phyloP scores from a whole-genome alignment of 352 stramenopile genomes.

The Phytophthora pistaciae region DNA sequence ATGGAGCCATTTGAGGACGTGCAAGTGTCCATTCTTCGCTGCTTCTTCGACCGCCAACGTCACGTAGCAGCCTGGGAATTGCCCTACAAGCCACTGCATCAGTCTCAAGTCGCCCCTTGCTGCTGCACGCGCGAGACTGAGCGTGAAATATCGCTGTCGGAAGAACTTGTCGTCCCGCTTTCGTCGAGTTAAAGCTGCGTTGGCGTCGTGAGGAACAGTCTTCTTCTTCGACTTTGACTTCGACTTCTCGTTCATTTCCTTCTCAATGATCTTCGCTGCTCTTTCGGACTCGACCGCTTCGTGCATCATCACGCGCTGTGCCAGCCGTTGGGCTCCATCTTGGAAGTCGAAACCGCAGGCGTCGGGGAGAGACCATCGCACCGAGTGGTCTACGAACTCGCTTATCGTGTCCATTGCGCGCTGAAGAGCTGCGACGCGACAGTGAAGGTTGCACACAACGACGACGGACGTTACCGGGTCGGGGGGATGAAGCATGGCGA shows the following conservation, averaged over 20 bases:
- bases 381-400: slow-evolving; percentile 42
- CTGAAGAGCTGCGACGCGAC: slow-evolving; percentile 32
- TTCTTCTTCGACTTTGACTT: slow-evolving; percentile 17
- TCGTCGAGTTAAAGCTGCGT: slow-evolving; percentile 18
- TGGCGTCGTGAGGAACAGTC: slow-evolving; percentile 10
- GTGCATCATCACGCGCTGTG: slow-evolving; percentile 31
- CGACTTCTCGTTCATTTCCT: slow-evolving; percentile 14
- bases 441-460: slow-evolving; percentile 28
- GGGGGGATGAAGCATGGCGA: slow-evolving; percentile 33
- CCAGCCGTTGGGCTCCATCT: slow-evolving; percentile 30
- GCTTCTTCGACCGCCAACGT: slow-evolving; percentile 42
- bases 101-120: slow-evolving; percentile 41
- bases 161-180: slow-evolving; percentile 35
- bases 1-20: slow-evolving; percentile 48
- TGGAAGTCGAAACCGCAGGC: slow-evolving; percentile 37
- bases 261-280: slow-evolving; percentile 21
- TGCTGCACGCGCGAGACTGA: slow-evolving; percentile 33
- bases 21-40: slow-evolving; percentile 39
- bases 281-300: slow-evolving; percentile 23
- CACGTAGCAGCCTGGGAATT: slow-evolving; percentile 42
- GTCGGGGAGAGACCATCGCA: slow-evolving; percentile 35
- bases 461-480: slow-evolving; percentile 27
- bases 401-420: slow-evolving; percentile 42
- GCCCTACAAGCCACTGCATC: slow-evolving; percentile 35
- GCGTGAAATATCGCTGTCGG: slow-evolving; percentile 37